phyloP scores from a whole-genome alignment of 176 grass and related monocot genomes.

The Phyllostachys edulis region DNA sequence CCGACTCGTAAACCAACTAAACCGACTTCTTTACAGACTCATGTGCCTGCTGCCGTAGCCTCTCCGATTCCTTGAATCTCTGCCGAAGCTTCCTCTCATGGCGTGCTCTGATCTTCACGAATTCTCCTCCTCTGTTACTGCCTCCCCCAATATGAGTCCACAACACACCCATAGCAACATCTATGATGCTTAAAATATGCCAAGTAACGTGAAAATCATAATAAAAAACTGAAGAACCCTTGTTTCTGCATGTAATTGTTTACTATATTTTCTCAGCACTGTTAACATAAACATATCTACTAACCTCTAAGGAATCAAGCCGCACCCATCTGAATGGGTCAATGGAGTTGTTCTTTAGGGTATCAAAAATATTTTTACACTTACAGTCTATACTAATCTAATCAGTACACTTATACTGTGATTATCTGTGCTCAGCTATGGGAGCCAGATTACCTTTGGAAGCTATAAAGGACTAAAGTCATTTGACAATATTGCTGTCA shows the following conservation, averaged over 20 bases:
- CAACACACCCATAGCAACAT: not conserved
- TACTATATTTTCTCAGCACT: not conserved
- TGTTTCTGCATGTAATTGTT: not conserved
- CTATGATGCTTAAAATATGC: not conserved
- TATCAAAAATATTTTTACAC: not conserved
- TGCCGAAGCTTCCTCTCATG: too few relatives aligned
- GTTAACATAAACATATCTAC: not conserved
- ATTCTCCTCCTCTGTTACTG: too few relatives aligned
- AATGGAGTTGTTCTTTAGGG: not conserved
- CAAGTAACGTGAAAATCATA: not conserved
- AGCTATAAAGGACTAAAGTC: conserved; percentile 8
- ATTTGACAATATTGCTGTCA: conserved; percentile 12
- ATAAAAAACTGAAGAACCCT: not conserved
- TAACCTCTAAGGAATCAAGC: not conserved
- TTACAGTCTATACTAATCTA: not conserved
- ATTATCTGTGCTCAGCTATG: conserved; percentile 9
- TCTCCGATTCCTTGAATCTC: too few relatives aligned
- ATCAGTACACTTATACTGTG: not conserved
- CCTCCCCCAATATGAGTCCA: too few relatives aligned
- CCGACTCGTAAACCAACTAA: too few relatives aligned
- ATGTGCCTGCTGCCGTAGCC: too few relatives aligned
- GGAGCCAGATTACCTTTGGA: conserved; percentile 3
- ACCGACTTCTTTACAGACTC: too few relatives aligned
- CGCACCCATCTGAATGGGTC: not conserved
- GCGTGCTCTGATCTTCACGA: too few relatives aligned